Base-by-base conservation (phyloP, 1,284 basidiomycete genomes). In the Vanrija pseudolonga region DNA sequence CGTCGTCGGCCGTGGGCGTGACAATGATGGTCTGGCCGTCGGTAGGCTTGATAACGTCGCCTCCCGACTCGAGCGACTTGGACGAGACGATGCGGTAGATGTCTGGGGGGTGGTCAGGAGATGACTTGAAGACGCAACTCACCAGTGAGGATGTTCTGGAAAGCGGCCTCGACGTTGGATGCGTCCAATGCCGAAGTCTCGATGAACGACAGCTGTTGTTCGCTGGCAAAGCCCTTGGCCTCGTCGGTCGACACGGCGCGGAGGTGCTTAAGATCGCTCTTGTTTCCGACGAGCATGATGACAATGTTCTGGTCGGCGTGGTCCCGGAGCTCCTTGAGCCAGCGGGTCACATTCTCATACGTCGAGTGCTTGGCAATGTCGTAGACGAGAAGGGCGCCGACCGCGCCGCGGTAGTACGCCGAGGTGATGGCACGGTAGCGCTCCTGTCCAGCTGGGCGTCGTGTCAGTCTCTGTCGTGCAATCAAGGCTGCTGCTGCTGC, bases 181-280 rank as follows among this genome's bases (percentile, higher is more conserved):
- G 94, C 92, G 83, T 98, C 95, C 83, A 98, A 86, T 76, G 96
- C 95, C 67, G 96, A 98, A 59, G 95, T 98, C 82, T 98, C 95
- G 68, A 98, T 97, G 82, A 95, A 95, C 54, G 89, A 92, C 62
- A 97, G 78, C 44, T 86, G 86, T 74, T 97, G 95, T 76, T 87
- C 85, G 55, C 90, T 81, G 36, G 90, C 78, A 77, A 92, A 93
- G 12, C 80, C 78, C 81, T 89, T 91, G 47, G 90, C 90, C 79
- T 93, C 78, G 53, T 98, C 95, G 39, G 94, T 98, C 24, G 94
- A 89, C 36, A 98, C 94, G 44, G 94, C 95, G 62, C 95, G 82
- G 64, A 98, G 78, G 76, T 98, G 95, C 80, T 95, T 93, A 82
- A 98, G 85, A 85, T 98, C 95, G 74, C 89, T 91, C 87, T 98